A percentile compares a stretch with the other conserved stretches of the same genome.
These are phyloP conservation scores for Neonectria coccinea DNA, from an alignment of 2,329 filamentous ascomycete genomes.

Conservation along the genomic window DNA sequence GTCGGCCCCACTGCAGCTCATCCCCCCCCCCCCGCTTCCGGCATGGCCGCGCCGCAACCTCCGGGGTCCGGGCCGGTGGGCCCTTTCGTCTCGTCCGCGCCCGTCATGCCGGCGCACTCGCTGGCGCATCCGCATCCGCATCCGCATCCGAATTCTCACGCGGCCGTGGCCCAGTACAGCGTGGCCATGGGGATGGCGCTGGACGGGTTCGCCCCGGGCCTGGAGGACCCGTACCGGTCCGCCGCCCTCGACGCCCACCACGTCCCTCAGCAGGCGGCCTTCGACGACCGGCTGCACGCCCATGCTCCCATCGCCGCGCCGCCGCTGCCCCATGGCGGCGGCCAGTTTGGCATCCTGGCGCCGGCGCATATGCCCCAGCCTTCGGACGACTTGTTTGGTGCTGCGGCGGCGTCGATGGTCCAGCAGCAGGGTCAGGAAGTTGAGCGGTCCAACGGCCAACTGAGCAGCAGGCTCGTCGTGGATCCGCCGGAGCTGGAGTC, in stretches of 20 bases:
- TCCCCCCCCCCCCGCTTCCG: neutral
- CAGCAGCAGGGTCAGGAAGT: slow-evolving; percentile 14
- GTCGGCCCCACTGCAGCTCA: neutral
- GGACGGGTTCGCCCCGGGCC: slow-evolving; percentile 31
- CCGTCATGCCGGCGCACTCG: slow-evolving; percentile 23
- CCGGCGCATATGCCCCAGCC: slow-evolving; percentile 43
- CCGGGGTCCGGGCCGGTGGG: slow-evolving; percentile 13
- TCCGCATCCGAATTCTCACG: slow-evolving; percentile 2
- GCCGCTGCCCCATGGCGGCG: slow-evolving; percentile 29
- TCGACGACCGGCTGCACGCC: slow-evolving; percentile 4
- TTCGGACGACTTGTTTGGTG: slow-evolving; percentile 19
- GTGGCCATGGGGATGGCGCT: slow-evolving; percentile 33
- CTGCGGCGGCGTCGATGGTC: neutral
- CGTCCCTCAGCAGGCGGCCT: slow-evolving; percentile 16
- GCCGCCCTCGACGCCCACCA: slow-evolving; percentile 18
- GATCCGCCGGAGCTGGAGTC: slow-evolving; percentile 74
- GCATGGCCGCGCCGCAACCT: slow-evolving; percentile 36
- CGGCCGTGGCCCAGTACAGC: slow-evolving; percentile 31
- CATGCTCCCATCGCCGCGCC: slow-evolving; percentile 13
- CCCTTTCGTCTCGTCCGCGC: slow-evolving; percentile 29
- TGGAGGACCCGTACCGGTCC: slow-evolving; percentile 38
- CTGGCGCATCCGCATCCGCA: neutral
- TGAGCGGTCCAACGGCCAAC: slow-evolving; percentile 60
- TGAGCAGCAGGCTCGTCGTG: slow-evolving; percentile 68
- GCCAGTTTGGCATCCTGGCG: slow-evolving; percentile 62